These are phyloP conservation scores for Hansenula sp. DNA, from an alignment of 1,139 yeast species.

Conservation along the genomic window DNA sequence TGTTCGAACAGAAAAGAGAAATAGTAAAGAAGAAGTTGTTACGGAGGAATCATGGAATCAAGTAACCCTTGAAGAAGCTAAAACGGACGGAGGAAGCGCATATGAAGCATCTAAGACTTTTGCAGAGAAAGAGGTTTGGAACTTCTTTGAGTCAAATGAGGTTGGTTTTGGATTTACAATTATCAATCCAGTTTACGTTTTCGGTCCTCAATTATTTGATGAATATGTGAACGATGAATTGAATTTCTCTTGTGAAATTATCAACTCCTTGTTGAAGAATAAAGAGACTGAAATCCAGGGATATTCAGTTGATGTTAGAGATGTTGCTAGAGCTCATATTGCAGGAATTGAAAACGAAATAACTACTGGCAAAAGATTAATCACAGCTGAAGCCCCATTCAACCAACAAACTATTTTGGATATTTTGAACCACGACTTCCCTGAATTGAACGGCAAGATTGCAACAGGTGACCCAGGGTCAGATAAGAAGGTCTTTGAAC, in stretches of 20 bases:
- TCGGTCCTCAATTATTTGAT: conserved; percentile 39
- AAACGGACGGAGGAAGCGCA: conserved; percentile 31
- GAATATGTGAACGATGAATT: conserved; percentile 28
- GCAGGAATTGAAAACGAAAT: conserved; percentile 15
- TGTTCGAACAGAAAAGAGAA: conserved; percentile 18
- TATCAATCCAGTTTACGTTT: conserved; percentile 44
- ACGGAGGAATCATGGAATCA: conserved; percentile 37
- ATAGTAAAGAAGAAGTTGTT: conserved; percentile 25
- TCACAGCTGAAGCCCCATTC: conserved; percentile 28
- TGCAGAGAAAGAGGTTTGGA: conserved; percentile 55
- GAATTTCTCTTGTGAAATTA: conserved; percentile 29
- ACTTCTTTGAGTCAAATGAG: conserved; percentile 31
- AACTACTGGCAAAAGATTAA: conserved; percentile 24
- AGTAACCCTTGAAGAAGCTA: conserved; percentile 25
- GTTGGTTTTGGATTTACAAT: conserved; percentile 33
- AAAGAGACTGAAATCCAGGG: conserved; percentile 14
- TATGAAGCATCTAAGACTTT: conserved; percentile 44
- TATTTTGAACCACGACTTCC: conserved; percentile 29
- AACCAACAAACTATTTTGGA: conserved; percentile 28
- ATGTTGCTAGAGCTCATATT: conserved; percentile 49
- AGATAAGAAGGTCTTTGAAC: neutral
- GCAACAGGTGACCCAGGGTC: conserved; percentile 13
- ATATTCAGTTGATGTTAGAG: conserved; percentile 44
- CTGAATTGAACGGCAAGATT: conserved; percentile 31
- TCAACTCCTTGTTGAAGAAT: conserved; percentile 17